These are phyloP conservation scores for Microsporum canis DNA, from an alignment of 2,329 filamentous ascomycete genomes.

Conservation along the genomic window DNA sequence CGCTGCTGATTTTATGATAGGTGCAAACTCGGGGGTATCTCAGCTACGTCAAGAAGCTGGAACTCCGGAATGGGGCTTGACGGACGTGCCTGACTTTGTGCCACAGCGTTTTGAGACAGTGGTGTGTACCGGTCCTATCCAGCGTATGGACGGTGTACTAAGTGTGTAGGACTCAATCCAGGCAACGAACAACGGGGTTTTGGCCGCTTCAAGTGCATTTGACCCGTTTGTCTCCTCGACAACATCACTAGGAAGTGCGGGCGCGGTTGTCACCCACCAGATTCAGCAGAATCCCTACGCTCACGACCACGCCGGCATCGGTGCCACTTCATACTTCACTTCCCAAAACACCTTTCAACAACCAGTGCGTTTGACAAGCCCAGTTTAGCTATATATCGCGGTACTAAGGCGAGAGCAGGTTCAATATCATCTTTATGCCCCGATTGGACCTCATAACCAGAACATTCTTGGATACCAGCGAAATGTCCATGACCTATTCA, in stretches of 20 bases:
- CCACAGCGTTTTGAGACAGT: slow-evolving; percentile 41
- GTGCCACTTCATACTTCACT: slow-evolving; percentile 55
- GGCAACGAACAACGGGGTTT: slow-evolving; percentile 40
- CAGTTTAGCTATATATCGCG: background rate
- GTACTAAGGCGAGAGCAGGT: slow-evolving; percentile 40
- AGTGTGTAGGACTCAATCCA: slow-evolving; percentile 25
- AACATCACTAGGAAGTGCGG: slow-evolving; percentile 42
- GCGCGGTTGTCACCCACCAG: slow-evolving; percentile 26
- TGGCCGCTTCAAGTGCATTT: slow-evolving; percentile 42
- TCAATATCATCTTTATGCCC: slow-evolving; percentile 88
- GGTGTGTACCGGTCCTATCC: slow-evolving; percentile 28
- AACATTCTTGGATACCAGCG: slow-evolving; percentile 77
- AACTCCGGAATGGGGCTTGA: slow-evolving; percentile 35
- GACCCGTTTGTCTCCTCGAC: slow-evolving; percentile 55
- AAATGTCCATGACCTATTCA: slow-evolving; percentile 80
- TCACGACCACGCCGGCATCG: slow-evolving; percentile 53
- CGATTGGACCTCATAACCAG: slow-evolving; percentile 69
- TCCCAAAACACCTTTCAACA: slow-evolving; percentile 49
- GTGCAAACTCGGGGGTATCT: slow-evolving; percentile 5
- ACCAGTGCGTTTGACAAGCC: slow-evolving; percentile 40
- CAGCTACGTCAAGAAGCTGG: slow-evolving; percentile 29
- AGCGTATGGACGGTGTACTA: background rate
- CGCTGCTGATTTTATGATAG: slow-evolving; percentile 1
- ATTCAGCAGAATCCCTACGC: slow-evolving; percentile 64
- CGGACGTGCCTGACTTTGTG: slow-evolving; percentile 40